phyloP scores from a whole-genome alignment of 345 rosid species.

The Euphorbia peplus region DNA sequence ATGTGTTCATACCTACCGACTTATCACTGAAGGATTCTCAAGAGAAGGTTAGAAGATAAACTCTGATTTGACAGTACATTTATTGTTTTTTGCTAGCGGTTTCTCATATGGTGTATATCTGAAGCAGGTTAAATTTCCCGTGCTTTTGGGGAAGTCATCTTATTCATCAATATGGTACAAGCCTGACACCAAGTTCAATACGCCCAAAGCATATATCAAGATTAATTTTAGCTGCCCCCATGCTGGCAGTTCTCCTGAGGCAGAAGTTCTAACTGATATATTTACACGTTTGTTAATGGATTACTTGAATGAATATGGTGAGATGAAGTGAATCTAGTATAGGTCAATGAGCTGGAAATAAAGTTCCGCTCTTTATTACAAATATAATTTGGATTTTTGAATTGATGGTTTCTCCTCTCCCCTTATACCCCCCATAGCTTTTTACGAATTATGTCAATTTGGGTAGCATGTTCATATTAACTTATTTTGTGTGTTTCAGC shows the following conservation, averaged over 20 bases:
- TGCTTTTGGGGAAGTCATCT: slow-evolving; percentile 56
- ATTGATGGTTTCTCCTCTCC: neutral
- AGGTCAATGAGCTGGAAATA: neutral
- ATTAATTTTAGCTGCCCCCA: slow-evolving; percentile 81
- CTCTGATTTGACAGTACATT: neutral
- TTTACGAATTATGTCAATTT: neutral
- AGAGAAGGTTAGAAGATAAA: slow-evolving; percentile 47
- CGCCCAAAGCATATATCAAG: slow-evolving; percentile 78
- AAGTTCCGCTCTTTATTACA: neutral
- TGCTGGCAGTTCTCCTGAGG: slow-evolving; percentile 70
- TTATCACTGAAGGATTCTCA: slow-evolving; percentile 60
- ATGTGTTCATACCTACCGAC: slow-evolving; percentile 82
- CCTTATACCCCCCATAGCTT: neutral
- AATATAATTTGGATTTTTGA: neutral
- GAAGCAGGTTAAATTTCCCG: slow-evolving; percentile 59
- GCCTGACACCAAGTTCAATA: slow-evolving; percentile 75
- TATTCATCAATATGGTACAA: slow-evolving; percentile 77
- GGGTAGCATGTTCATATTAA: neutral
- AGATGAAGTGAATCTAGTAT: slow-evolving; percentile 13
- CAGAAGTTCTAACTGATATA: slow-evolving; percentile 64
- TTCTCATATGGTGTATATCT: slow-evolving; percentile 25
- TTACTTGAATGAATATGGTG: slow-evolving; percentile 95
- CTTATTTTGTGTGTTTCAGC: slow-evolving; percentile 47
- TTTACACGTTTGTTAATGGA: slow-evolving; percentile 77
- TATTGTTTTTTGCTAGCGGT: neutral